Evolutionary conservation across 345 rosid species (phyloP), one percentile per base, ranked within the genome.

Genomic region (Luvunga scandens): DNA sequence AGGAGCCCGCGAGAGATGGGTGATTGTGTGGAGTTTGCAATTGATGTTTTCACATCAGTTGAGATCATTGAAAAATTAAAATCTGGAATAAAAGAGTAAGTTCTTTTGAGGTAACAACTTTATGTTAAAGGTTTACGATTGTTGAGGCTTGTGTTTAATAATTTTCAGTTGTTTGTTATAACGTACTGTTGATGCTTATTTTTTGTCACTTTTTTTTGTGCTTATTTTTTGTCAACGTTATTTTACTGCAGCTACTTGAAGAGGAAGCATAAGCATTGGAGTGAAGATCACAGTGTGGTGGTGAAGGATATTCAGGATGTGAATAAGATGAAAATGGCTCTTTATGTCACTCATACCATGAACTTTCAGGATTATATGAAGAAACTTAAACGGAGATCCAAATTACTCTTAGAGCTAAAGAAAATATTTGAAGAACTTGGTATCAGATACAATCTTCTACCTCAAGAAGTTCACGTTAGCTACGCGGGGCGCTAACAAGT

Each of bases 1-100:
- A 89, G 98, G 62, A 93, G 98, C 84, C 96, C 98, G 21, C 0
- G 1, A 0, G 92, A 91, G 70, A 93, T 93, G 98, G 82, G 91
- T 27, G 96, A 93, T 75, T 81, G 86, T 10, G 86, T 91, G 27
- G 96, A 89, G 77, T 93, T 93, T 86, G 72, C 87, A 5, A 81
- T 93, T 24, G 84, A 89, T n/a, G 67, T 93, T 34, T 84, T 90
- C 2, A 91, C 98, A 22, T 83, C 94, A 38, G 81, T 85, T 16
- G 92, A 90, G 5, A 89, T 81, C 50, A 90, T 93, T 12, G 90
- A 80, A 13, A 72, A 77, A 39, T 85, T 93, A 64, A 91, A 84
- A 78, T 83, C 83, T 75, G 83, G 78, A 82, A 87, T 90, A 16
- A 86, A 79, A 73, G 78, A 73, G 95, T 91, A 85, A 76, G 90